Base-by-base conservation (phyloP, 257 asterid genomes). In the Osmanthus fragrans region DNA sequence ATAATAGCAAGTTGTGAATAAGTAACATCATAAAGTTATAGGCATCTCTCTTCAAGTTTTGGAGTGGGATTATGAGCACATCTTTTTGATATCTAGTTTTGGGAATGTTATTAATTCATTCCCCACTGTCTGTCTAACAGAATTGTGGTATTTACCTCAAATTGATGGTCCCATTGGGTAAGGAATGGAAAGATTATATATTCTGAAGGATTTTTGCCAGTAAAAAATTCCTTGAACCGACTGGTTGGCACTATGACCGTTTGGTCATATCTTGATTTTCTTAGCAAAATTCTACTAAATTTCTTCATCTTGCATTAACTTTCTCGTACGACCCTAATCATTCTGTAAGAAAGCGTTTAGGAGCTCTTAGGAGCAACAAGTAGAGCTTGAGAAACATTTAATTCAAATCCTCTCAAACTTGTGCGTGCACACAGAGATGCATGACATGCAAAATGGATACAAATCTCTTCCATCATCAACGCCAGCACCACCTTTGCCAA, bases 401-500 rank as follows among this genome's bases (percentile, higher is more conserved):
- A 19, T 23, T 3, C 68, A 60, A 60, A 60, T 23, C 68, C 33
- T 25, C 23, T 13, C 10, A 25, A 58, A 21, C 32, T 0, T 12
- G 47, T 40, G 60, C 1, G 9, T 49, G 60, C 33, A 10, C 33
- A 4, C 7, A 3, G 69, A 7, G 25, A 56, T 56, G 65, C 27
- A 1, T n/a, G 18, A 51, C n/a, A 56, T 56, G 65, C 65, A 56
- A 56, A 56, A 56, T 19, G 65, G 65, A 21, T 5, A 7, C n/a
- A 8, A 7, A 19, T 47, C 56, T 45, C 54, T 5, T 3, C 21
- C 68, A 5, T 71, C 86, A 2, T 54, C 77, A 47, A 47, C 82
- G 42, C 74, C 75, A 12, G 68, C 71, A 42, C 70, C 84, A 45
- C 82, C 82, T 42, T 79, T 83, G 19, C 82, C 82, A 0, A 32